Conservation (phyloP, 2,329 filamentous ascomycete species). For the Sporothrix euskadiensis region DNA sequence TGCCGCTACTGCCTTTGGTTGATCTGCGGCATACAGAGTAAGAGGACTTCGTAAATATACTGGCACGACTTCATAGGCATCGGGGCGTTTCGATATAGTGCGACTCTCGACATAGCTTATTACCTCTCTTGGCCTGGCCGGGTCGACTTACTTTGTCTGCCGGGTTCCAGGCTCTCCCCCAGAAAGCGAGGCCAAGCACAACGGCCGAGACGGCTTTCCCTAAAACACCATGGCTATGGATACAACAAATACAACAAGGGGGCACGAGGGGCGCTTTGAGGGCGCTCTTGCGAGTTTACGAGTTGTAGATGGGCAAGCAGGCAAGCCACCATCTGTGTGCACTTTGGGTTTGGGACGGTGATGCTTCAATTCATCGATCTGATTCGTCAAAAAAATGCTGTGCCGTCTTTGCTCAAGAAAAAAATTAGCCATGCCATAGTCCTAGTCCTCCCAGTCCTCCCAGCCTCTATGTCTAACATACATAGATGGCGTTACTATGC, state of each 20-base stretch:
- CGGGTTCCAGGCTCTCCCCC: not conserved
- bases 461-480: not conserved
- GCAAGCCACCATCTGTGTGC: constrained; percentile 8
- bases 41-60: not conserved
- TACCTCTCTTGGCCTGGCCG: not conserved
- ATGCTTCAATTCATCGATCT: constrained; percentile 23
- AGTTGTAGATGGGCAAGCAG: not conserved
- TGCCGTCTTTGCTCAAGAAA: constrained; percentile 17
- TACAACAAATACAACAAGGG: not conserved
- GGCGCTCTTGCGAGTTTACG: not conserved
- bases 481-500: constrained; percentile 12
- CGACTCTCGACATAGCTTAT: not conserved
- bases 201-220: not conserved
- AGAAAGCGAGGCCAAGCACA: not conserved
- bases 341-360: not conserved
- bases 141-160: not conserved
- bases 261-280: constrained; percentile 15
- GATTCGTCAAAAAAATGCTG: constrained; percentile 17
- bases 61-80: not conserved
- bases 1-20: not conserved
- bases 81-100: not conserved
- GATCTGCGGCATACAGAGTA: not conserved
- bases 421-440: not conserved
- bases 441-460: not conserved
- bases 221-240: not conserved